Percentiles rank a stretch among this genome's conserved stretches.
These are phyloP conservation scores for Caulochytrium protostelioides DNA, from an alignment of 371 early-diverging fungal genomes.

Conservation along the genomic window DNA sequence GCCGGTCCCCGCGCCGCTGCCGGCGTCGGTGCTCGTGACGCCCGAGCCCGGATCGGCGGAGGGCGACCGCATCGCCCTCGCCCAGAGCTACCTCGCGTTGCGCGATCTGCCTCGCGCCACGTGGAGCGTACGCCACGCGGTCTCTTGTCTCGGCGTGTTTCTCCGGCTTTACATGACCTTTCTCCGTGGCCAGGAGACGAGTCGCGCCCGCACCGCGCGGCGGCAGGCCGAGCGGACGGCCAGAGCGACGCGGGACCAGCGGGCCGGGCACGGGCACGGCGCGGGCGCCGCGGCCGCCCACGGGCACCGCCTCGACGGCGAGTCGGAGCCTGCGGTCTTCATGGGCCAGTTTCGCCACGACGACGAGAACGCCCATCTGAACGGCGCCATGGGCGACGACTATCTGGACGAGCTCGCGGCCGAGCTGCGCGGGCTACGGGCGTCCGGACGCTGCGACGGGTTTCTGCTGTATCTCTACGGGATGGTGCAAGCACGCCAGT, in stretches of 20 bases:
- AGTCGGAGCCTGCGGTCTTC: not conserved
- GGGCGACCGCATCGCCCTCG: not conserved
- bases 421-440: not conserved
- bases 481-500: slow-evolving; percentile 12
- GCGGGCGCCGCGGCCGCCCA: not conserved
- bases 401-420: not conserved
- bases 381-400: not conserved
- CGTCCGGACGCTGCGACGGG: not conserved
- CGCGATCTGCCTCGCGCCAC: not conserved
- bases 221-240: not conserved
- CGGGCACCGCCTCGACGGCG: not conserved
- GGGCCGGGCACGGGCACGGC: not conserved
- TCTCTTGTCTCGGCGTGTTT: not conserved
- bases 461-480: slow-evolving; percentile 23
- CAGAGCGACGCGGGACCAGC: not conserved
- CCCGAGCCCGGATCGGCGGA: not conserved
- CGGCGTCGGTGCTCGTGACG: not conserved
- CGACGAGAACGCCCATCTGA: not conserved
- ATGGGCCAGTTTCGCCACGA: not conserved
- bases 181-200: not conserved
- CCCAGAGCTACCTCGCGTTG: not conserved
- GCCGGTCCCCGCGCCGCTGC: not conserved
- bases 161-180: not conserved
- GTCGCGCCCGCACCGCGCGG: not conserved
- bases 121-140: not conserved